These are phyloP conservation scores for Noccaea bulbosa DNA, from an alignment of 345 rosid genomes.

Conservation along the genomic window DNA sequence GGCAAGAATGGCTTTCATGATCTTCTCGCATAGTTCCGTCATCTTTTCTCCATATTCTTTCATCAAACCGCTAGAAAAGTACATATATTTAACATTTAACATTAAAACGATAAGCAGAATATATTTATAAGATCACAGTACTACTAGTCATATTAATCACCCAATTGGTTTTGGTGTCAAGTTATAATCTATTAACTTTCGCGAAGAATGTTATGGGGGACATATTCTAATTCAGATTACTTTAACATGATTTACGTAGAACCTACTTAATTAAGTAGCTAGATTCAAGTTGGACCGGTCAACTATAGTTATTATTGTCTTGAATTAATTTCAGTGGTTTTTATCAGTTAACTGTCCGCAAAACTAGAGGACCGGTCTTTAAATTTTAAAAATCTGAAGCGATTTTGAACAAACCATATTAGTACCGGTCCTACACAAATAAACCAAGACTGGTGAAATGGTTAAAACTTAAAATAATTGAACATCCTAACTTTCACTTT, in stretches of 20 bases:
- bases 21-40: constrained; percentile 62
- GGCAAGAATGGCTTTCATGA: constrained; percentile 51
- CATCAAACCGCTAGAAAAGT: constrained; percentile 50
- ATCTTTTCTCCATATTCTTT: constrained; percentile 70
- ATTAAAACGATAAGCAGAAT: not conserved
- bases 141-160: no score
- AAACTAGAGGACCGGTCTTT: constrained; percentile 8
- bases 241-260: not conserved
- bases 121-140: no score
- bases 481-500: constrained; percentile 17
- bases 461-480: not conserved
- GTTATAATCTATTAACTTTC: not conserved
- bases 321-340: constrained; percentile 6
- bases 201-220: not conserved
- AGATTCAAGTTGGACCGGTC: constrained; percentile 1
- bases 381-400: no score
- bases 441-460: no score
- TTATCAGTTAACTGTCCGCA: not conserved
- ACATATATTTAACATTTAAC: not conserved
- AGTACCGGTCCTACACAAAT: not conserved
- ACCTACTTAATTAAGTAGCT: not conserved
- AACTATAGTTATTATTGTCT: not conserved
- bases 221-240: not conserved
- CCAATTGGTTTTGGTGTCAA: not conserved
- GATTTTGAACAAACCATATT: not conserved